These are phyloP conservation scores for Suillus tomentosus DNA, from an alignment of 768 basidiomycete species.

Conservation along the genomic window DNA sequence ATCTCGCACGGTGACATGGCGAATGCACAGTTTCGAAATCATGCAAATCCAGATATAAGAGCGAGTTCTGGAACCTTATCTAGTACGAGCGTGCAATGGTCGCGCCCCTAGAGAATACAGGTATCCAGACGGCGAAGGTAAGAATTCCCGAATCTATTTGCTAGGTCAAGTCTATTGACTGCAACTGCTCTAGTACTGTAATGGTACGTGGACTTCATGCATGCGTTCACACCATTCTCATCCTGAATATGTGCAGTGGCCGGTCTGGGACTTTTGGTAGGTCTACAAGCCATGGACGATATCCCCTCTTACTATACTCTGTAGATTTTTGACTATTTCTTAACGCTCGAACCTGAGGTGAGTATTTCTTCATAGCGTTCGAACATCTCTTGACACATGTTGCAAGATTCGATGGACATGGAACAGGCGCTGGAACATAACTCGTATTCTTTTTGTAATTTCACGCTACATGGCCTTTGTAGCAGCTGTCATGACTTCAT, in stretches of 20 bases:
- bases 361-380: background rate
- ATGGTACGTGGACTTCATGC: background rate
- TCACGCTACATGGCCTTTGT: constrained; percentile 12
- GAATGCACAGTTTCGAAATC: background rate
- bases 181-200: background rate
- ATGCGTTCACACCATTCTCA: background rate
- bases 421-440: constrained; percentile 4
- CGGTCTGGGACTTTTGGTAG: background rate
- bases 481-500: constrained; percentile 13
- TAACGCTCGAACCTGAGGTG: background rate
- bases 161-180: background rate
- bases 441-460: constrained; percentile 8
- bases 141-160: background rate
- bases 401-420: constrained; percentile 9
- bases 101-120: background rate
- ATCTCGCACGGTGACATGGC: background rate
- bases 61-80: background rate
- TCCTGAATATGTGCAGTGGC: background rate
- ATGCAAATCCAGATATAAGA: background rate
- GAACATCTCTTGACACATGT: background rate
- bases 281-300: background rate
- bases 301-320: background rate
- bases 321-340: constrained; percentile 6
- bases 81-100: background rate
- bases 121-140: constrained; percentile 3